Evolutionary conservation across 345 rosid species (phyloP), one percentile per base, ranked within the genome.

Genomic region (Noccaea bulbosa): DNA sequence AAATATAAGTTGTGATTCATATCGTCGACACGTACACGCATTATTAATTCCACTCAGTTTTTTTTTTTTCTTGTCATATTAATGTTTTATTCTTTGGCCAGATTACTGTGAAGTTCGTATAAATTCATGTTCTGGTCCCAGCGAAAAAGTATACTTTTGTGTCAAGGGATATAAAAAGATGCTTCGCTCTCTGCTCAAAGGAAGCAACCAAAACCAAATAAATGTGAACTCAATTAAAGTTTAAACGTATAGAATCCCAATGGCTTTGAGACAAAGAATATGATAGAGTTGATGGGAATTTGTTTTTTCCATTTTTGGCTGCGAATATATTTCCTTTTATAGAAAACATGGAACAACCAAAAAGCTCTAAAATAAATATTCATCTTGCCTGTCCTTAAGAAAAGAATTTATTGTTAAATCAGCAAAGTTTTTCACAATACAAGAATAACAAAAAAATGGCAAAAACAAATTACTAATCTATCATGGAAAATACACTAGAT

Each of bases 311-410:
- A 47, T 46, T 69, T 69, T 69, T 55, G 71, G 79, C 35, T 62
- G 22, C 46, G 75, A 75, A 69, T 76, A 75, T 75, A 76, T 69
- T 69, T 76, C 79, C 75, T 63, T 48, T 76, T 62, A 69, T 69
- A 71, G 71, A 62, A 27, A 27, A 69, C 68, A 67, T 46, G 6
- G 65, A 75, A 69, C 50, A 55, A 53, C 64, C 47, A 33, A 54
- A 75, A 62, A 47, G 75, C 54, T 76, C 24, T 30, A 10, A 67
- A 68, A 69, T 38, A 69, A 69, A 62, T 53, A 69, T 63, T 62
- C 61, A 75, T 39, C 0, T 47, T 69, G 74, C 65, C 14, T 75
- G 79, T 75, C 60, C 54, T 69, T 55, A 69, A 62, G 74, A 62
- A 75, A 69, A 75, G 65, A 69, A 75, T 69, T 61, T 65, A 69